Base-by-base conservation (phyloP, 1,139 yeast genomes). In the Blastobotrys serpentis region DNA sequence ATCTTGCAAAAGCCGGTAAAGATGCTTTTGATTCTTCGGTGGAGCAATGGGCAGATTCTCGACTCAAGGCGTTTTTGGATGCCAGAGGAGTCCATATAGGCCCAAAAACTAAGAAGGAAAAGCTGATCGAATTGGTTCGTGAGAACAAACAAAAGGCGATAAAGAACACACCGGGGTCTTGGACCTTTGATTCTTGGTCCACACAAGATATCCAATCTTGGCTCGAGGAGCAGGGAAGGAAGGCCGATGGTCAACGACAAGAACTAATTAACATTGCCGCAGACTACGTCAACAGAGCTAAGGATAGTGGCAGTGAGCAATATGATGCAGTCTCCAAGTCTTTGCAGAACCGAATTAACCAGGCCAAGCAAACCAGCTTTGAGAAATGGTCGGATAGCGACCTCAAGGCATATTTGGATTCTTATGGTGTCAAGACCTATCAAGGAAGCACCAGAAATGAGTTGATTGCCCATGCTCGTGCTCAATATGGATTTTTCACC, bases 321-420 rank as follows among this genome's bases (percentile, higher is more conserved):
- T 54, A 61, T 41, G 54, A 60, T 17, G 39, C 51, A 10, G 55
- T 56, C 3, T 51, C 55, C 13, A 49, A 54, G n/a, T 49, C 54
- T 32, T 48, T 58, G 17, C 57, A 57, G 39, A 55, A 52, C 39
- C 60, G 58, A 47, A 56, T 53, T 48, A 57, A 53, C 22, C 42
- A 55, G 13, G 66, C 60, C 26, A 66, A 68, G 42, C 69, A 70
- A 40, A 66, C 72, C 8, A 61, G 69, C 39, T 75, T 78, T 56
- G 71, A 73, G 42, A 65, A 73, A 30, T 81, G 84, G 81, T 69
- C 79, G 18, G 73, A 72, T 36, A 72, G 75, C 26, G 87, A 82
- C 55, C 66, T 82, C 56, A 73, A 67, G 56, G 70, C 72, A 25
- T 82, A 81, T 63, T 65, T 82, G 48, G 67, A 71, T 39, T 70